Evolutionary conservation across 805 yeast species (phyloP).

Genomic region (Cyberlindnera mycetangii): DNA sequence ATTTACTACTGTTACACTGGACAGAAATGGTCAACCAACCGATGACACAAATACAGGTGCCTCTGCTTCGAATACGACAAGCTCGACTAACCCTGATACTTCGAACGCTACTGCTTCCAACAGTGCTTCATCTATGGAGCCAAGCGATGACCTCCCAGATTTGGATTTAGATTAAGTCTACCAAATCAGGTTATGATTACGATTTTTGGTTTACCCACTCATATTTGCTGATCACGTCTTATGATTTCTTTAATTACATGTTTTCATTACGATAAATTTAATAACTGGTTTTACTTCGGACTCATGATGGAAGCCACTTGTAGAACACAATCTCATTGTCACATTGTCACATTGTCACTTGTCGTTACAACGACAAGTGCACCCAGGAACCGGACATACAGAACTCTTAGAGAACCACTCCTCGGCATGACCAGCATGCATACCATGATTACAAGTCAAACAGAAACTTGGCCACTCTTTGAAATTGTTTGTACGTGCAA

Average conservation of each 20-base stretch:
- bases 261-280: too few species aligned
- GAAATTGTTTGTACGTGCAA: constrained; percentile 34
- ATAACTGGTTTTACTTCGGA: too few species aligned
- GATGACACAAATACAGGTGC: background rate
- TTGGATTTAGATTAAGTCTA: constrained; percentile 2
- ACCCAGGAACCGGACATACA: constrained; percentile 93
- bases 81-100: background rate
- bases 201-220: background rate
- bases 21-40: background rate
- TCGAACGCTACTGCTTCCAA: background rate
- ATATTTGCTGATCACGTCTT: background rate
- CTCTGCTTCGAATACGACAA: background rate
- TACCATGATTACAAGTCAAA: constrained; percentile 86
- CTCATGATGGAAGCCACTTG: too few species aligned
- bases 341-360: too few species aligned
- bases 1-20: constrained; percentile 11
- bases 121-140: background rate
- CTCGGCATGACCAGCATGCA: constrained; percentile 93
- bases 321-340: too few species aligned
- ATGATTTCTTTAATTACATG: too few species aligned
- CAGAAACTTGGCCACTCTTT: constrained; percentile 92
- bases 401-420: constrained; percentile 91
- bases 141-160: background rate
- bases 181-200: background rate
- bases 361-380: constrained; percentile 78